Base-by-base conservation (phyloP, 2,329 filamentous ascomycete species). In the Exophiala sp. region DNA sequence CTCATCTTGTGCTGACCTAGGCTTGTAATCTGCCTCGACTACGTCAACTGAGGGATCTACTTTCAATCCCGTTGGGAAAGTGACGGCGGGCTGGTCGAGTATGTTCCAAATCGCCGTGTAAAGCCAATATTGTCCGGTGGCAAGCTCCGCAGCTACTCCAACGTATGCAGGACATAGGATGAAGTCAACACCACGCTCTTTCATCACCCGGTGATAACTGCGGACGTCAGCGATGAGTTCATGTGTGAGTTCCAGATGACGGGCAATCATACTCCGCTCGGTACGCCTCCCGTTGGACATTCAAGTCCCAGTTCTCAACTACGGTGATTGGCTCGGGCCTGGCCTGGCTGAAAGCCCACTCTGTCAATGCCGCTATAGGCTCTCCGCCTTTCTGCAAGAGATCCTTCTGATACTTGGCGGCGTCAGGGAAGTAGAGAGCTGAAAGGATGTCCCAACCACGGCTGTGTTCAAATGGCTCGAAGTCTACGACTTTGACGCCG, bases 21-120 rank as follows among this genome's bases (percentile, higher is more conserved):
- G 57, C 11, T 12, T 45, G 16, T 54, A 52, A 1, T 45, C 40
- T 6, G 14, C 5, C 12, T 52, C 45, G 14, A 52, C 24, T 14
- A 21, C 6, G n/a, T 57, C 53, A 7, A 52, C 35, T 62, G 66
- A 16, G 50, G 55, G 61, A 79, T 78, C 12, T 67, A 59, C 1
- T 59, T 60, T 2, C 70, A 71, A 48, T 75, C 71, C 1, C 2
- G 40, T 47, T 0, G 85, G 85, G 64, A 88, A 86, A 0, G 82
- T 75, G 1, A 80, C 68, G 6, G 75, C 78, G 0, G 85, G 82
- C 65, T 86, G 86, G 65, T 88, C 84, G 1, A 88, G 75, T 39
- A 88, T 63, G 65, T 88, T 89, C 83, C 84, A 88, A 56, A 84
- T 79, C 0, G 78, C 71, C 0, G 83, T 86, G 61, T 88, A 89